phyloP scores from a whole-genome alignment of 352 stramenopile species.

The Phytophthora niederhauseri region DNA sequence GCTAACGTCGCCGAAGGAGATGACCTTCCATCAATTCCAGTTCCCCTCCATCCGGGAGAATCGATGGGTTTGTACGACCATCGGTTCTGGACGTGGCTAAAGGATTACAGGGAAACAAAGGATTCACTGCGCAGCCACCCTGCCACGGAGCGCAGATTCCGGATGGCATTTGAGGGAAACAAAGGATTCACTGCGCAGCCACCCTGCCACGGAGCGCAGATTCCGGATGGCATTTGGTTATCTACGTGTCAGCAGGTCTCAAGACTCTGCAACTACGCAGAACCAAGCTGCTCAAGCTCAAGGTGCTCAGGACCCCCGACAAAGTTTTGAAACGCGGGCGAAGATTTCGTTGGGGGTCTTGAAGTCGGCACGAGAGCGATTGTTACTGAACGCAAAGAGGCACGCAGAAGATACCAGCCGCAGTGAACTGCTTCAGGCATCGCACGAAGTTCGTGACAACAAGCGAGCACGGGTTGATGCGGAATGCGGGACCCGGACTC shows the following conservation, averaged over 20 bases:
- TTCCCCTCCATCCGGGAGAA: slow-evolving; percentile 29
- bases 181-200: slow-evolving; percentile 26
- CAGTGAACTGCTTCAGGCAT: background rate
- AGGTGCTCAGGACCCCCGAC: background rate
- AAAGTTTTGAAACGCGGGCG: slow-evolving; percentile 9
- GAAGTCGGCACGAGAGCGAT: slow-evolving; percentile 15
- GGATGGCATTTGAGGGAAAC: slow-evolving; percentile 33
- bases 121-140: slow-evolving; percentile 23
- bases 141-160: slow-evolving; percentile 26
- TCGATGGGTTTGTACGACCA: slow-evolving; percentile 37
- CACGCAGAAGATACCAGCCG: background rate
- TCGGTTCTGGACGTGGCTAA: slow-evolving; percentile 35
- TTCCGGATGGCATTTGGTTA: slow-evolving; percentile 36
- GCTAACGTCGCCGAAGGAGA: background rate
- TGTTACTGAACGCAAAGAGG: slow-evolving; percentile 17
- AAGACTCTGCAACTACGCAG: background rate
- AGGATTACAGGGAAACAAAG: slow-evolving; percentile 24
- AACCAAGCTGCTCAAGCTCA: background rate
- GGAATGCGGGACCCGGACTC: background rate
- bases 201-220: slow-evolving; percentile 22
- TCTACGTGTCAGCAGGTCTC: slow-evolving; percentile 13
- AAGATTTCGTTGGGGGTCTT: slow-evolving; percentile 19
- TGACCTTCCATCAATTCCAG: slow-evolving; percentile 21
- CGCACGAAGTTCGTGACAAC: slow-evolving; percentile 4
- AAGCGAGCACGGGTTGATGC: slow-evolving; percentile 25